Base-by-base conservation (phyloP, 2,329 filamentous ascomycete genomes). In the Cladosporium sphaerospermum region DNA sequence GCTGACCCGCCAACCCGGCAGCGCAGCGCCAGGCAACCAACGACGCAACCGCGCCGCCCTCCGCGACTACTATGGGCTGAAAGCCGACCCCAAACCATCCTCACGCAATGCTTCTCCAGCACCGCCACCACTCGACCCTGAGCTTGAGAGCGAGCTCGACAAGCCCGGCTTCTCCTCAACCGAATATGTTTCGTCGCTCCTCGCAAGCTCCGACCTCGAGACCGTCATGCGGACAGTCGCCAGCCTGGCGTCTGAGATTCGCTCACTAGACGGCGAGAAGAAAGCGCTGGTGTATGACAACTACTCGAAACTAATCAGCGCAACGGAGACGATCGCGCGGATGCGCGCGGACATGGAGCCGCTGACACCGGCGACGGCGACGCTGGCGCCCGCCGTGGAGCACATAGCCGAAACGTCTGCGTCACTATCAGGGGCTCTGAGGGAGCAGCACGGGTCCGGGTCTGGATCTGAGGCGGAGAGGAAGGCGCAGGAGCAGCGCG, bases 221-320 rank as follows among this genome's bases (percentile, higher is more conserved):
- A 85, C 86, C 52, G 73, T 93, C 50, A 67, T 93, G 64, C 77
- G 77, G 50, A 76, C 85, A 1, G 90, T 93, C 67, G 83, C 85
- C 44, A 78, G 81, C 18, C 76, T 92, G 9, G 71, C 92, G 18
- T 73, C 72, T 52, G 92, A 97, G 72, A 92, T 96, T 45, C 76
- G 90, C 36, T 91, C 89, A 2, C 77, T 99, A 14, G 93, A 97
- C 65, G 92, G 92, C 19, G 93, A 99, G 77, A 87, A 93, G 70
- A 99, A 99, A 73, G 91, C 92, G 1, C 74, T 99, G 57, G 93
- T 99, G 4, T 99, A 99, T 69, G 92, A 99, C 69, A 99, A 99
- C 68, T 99, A 97, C 71, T 93, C 87, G 61, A 97, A 97, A 73
- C 74, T 99, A 60, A 96, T 99, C 60, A 82, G 86, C n/a, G 93